Base-by-base conservation (phyloP, 2,329 filamentous ascomycete species). In the Xylariaceae sp. region DNA sequence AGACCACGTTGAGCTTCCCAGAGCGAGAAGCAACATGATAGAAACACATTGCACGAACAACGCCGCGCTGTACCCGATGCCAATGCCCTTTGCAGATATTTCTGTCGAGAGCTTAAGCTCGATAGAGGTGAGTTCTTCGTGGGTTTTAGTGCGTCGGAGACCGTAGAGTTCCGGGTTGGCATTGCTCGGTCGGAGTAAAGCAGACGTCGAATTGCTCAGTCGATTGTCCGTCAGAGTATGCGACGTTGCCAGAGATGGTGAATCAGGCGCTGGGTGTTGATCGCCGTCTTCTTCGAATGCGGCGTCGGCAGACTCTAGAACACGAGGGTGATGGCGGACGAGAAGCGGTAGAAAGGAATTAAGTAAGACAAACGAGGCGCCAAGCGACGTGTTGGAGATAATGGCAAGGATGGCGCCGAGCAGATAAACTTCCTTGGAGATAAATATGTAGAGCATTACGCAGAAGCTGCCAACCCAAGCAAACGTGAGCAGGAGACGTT, bases 341-440 rank as follows among this genome's bases (percentile, higher is more conserved):
- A 99, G 79, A 6, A 99, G 76, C 0, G 94, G 94, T 43, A 99
- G 76, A 66, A 96, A 99, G 0, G 91, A 96, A 73, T 99, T 99
- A 45, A 99, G 76, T 9, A 99, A 79, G 2, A 99, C 94, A 70
- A 96, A 97, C 0, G 91, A 96, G 12, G 91, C 91, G 27, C 94
- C 94, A 67, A 96, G 95, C 44, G 90, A 92, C 1, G 90, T 95
- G 69, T 97, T 97, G 37, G 91, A 88, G 48, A 97, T 76, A 60
- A 97, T 89, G 32, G 94, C 91, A 56, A 96, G 78, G 2, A 97
- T 61, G 3, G 88, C 89, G 44, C 88, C 92, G 8, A 97, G 71
- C 2, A 96, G 67, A 67, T 96, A 97, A 7, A 89, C 76, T 44
- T 81, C 79, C 31, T 89, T 86, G 41, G 81, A 80, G 51, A 96